These are phyloP conservation scores for Ceratobasidium sp. DNA, from an alignment of 1,284 basidiomycete species.

Conservation along the genomic window DNA sequence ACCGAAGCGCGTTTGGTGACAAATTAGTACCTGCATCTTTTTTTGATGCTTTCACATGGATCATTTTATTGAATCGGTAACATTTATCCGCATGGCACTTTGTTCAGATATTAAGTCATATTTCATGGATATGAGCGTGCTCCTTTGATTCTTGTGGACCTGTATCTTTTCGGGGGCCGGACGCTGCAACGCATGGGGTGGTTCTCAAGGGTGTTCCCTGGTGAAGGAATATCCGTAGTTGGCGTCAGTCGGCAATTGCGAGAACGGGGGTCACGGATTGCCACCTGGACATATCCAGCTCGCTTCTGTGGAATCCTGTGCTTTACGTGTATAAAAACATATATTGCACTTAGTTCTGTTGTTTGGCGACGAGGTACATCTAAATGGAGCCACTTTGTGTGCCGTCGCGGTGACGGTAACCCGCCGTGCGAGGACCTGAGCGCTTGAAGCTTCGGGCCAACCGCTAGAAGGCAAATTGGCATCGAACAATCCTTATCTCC, in stretches of 20 bases:
- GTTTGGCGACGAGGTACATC: neutral
- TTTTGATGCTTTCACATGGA: neutral
- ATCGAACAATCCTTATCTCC: conserved; percentile 18
- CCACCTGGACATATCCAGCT: neutral
- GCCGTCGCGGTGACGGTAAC: neutral
- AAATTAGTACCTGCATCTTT: neutral
- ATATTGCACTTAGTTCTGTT: neutral
- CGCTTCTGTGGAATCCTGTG: neutral
- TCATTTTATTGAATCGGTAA: neutral
- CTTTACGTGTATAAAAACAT: conserved; percentile 1
- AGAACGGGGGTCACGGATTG: too few species aligned
- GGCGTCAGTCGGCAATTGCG: too few species aligned
- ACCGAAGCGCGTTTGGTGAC: neutral
- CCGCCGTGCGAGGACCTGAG: neutral
- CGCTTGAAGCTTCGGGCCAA: neutral
- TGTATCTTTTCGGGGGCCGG: too few species aligned
- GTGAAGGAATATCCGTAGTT: too few species aligned
- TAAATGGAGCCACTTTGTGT: conserved; percentile 1
- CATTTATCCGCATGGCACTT: neutral
- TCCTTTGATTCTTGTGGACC: too few species aligned
- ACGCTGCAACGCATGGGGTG: neutral
- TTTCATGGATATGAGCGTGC: too few species aligned
- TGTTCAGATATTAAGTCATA: neutral
- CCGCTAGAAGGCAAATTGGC: neutral
- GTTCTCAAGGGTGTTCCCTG: too few species aligned